Percentiles rank a stretch among this genome's conserved stretches.
Conservation (phyloP, 177 flowering plant genomes). For the Vitis hybrid region DNA sequence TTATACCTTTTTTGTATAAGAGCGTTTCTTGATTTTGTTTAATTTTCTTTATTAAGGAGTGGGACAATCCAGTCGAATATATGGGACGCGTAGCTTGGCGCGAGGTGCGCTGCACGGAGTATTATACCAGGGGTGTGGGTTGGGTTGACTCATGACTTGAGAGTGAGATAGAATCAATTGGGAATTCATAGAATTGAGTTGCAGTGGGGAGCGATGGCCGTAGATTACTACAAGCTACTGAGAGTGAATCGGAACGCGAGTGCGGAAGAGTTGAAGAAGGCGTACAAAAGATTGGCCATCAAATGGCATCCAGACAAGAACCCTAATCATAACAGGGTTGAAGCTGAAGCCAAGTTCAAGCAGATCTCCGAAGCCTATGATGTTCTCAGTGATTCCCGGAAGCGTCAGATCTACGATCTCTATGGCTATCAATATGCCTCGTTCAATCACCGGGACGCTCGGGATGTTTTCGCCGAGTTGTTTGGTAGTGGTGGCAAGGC, state of each 20-base stretch:
- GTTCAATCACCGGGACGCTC: constrained; percentile 26
- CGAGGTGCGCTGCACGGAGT: too few relatives aligned
- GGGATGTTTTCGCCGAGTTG: constrained; percentile 42
- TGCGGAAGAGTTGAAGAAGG: constrained; percentile 68
- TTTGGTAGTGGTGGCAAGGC: constrained; percentile 29
- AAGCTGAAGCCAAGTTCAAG: constrained; percentile 69
- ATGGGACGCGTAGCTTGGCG: too few relatives aligned
- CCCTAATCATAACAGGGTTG: constrained; percentile 27
- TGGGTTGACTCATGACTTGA: too few relatives aligned
- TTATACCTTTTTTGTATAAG: too few relatives aligned
- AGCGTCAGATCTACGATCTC: constrained; percentile 68
- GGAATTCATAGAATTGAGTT: not conserved
- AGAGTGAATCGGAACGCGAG: constrained; percentile 65
- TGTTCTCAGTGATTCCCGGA: constrained; percentile 51
- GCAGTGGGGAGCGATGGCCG: constrained; percentile 45
- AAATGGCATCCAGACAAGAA: constrained; percentile 75
- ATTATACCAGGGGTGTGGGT: too few relatives aligned
- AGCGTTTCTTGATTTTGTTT: too few relatives aligned
- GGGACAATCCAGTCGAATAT: too few relatives aligned
- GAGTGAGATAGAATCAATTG: too few relatives aligned
- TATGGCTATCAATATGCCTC: constrained; percentile 36
- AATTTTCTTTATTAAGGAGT: too few relatives aligned
- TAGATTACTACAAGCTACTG: constrained; percentile 84
- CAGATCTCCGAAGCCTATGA: constrained; percentile 66
- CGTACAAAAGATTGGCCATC: constrained; percentile 63